A percentile compares a stretch with the other conserved stretches of the same genome.
These are phyloP conservation scores for Solanum hybrid DNA, from an alignment of 305 asterid species.

Conservation along the genomic window DNA sequence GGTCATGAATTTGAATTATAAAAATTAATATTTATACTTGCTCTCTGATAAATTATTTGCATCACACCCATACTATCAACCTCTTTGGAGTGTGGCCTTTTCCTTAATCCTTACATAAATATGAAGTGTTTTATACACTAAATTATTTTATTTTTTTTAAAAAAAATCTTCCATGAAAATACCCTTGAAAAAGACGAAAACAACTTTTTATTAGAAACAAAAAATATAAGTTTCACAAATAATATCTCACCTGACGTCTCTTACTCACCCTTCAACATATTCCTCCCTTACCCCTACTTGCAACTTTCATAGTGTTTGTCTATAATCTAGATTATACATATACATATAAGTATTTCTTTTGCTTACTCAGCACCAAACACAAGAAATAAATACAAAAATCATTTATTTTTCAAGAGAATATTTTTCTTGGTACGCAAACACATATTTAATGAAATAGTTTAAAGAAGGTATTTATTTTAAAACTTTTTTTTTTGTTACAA, in stretches of 20 bases:
- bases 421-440: neutral
- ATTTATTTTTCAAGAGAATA: neutral
- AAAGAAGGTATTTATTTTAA: no score
- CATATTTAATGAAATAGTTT: neutral
- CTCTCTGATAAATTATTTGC: neutral
- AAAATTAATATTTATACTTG: neutral
- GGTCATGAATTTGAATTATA: accelerated
- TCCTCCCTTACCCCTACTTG: neutral
- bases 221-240: neutral
- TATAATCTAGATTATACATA: neutral
- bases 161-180: neutral
- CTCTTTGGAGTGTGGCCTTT: neutral
- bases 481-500: neutral
- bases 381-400: neutral
- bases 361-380: neutral
- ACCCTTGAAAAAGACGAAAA: neutral
- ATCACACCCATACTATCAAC: neutral
- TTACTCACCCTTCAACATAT: neutral
- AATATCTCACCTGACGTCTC: neutral
- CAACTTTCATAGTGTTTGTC: neutral
- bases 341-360: neutral
- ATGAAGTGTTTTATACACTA: no score
- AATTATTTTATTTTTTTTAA: no score
- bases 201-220: accelerated
- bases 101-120: neutral